Conservation (phyloP, 345 rosid genomes). For the Luvunga scandens region DNA sequence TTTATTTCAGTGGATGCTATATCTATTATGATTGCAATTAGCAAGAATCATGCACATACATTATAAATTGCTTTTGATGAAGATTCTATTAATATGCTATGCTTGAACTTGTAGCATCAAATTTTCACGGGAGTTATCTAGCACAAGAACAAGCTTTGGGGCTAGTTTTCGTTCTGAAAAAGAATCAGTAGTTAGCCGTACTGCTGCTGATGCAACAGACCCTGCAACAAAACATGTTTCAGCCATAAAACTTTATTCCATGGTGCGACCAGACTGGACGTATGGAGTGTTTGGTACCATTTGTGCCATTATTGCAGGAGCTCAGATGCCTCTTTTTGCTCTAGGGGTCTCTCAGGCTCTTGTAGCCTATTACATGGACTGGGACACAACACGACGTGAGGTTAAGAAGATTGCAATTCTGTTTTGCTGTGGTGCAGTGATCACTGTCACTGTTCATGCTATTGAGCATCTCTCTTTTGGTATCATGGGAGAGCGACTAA, state of each 20-base stretch:
- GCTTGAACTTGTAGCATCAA: slow-evolving; percentile 35
- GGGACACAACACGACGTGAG: slow-evolving; percentile 72
- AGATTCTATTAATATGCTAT: slow-evolving; percentile 2
- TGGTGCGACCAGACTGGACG: slow-evolving; percentile 85
- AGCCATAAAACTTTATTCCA: slow-evolving; percentile 60
- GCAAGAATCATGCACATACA: background rate
- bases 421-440: slow-evolving; percentile 62
- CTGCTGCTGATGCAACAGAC: slow-evolving; percentile 45
- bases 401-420: slow-evolving; percentile 68
- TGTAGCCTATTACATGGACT: slow-evolving; percentile 73
- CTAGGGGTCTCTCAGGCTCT: slow-evolving; percentile 94
- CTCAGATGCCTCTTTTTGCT: slow-evolving; percentile 95
- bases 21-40: background rate
- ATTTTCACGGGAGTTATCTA: slow-evolving; percentile 68
- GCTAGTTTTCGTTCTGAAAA: slow-evolving; percentile 80
- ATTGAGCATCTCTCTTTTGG: slow-evolving; percentile 74
- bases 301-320: slow-evolving; percentile 74
- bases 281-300: slow-evolving; percentile 72
- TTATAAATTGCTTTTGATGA: background rate
- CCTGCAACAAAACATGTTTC: slow-evolving; percentile 41
- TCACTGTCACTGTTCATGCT: slow-evolving; percentile 62
- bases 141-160: slow-evolving; percentile 59
- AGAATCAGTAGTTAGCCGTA: slow-evolving; percentile 51
- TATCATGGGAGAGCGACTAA: slow-evolving; percentile 90
- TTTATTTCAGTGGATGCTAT: background rate